A percentile compares a stretch with the other conserved stretches of the same genome.
Conservation (phyloP, 441 rosid genomes). For the Aquilaria agallochum region DNA sequence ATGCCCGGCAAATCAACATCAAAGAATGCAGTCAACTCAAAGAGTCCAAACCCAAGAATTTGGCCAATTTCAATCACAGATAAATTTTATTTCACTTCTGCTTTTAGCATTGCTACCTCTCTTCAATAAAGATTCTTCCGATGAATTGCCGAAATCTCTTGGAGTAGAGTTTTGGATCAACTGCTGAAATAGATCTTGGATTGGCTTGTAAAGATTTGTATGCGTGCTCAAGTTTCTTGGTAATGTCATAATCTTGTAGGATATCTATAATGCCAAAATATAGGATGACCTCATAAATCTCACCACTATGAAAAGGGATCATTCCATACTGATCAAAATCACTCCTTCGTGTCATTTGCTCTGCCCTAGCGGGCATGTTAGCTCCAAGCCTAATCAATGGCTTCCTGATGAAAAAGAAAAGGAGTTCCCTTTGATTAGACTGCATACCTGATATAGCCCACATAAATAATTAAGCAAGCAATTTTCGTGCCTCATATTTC, state of each 20-base stretch:
- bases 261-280: constrained; percentile 48
- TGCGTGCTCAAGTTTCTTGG: constrained; percentile 42
- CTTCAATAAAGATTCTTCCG: constrained; percentile 40
- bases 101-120: constrained; percentile 17
- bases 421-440: constrained; percentile 6
- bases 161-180: constrained; percentile 48
- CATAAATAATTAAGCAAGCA: not conserved
- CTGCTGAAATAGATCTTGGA: constrained; percentile 48
- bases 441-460: constrained; percentile 7
- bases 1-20: too few relatives aligned
- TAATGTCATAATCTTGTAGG: constrained; percentile 47
- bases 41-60: too few relatives aligned
- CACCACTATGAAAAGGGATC: constrained; percentile 24
- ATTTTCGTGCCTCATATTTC: constrained; percentile 1
- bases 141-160: constrained; percentile 50
- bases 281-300: constrained; percentile 37
- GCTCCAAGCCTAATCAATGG: constrained; percentile 31
- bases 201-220: constrained; percentile 44
- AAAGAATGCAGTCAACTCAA: too few relatives aligned
- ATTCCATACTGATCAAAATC: constrained; percentile 33
- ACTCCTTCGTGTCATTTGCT: constrained; percentile 24
- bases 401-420: constrained; percentile 26
- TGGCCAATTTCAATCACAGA: not conserved
- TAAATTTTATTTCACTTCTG: not conserved
- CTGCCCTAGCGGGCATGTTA: constrained; percentile 36